These are phyloP conservation scores for Smallanthus sonchifolius DNA, from an alignment of 129 eudicot genomes.

Conservation along the genomic window DNA sequence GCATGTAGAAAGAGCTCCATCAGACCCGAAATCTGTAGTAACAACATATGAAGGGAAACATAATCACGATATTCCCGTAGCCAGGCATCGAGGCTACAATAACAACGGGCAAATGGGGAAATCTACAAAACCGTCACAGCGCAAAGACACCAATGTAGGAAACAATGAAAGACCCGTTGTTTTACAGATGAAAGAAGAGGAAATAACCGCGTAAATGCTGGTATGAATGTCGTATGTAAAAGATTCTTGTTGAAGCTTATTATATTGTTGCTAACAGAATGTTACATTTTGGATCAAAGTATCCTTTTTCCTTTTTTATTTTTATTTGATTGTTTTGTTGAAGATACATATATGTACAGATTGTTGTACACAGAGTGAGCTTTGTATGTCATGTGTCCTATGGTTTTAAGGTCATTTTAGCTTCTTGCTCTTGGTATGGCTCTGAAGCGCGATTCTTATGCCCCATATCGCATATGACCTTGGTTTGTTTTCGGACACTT, in stretches of 20 bases:
- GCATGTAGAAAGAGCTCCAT: constrained; percentile 86
- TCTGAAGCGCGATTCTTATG: neutral
- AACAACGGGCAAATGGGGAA: constrained; percentile 17
- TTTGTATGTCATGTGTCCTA: neutral
- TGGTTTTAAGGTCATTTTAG: neutral
- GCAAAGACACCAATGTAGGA: constrained; percentile 46
- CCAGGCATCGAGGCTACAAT: constrained; percentile 45
- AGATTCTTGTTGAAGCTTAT: constrained; percentile 11
- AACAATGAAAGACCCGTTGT: constrained; percentile 51
- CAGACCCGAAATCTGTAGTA: constrained; percentile 81
- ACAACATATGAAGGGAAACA: constrained; percentile 98
- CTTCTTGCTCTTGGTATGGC: neutral
- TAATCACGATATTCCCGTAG: constrained; percentile 72
- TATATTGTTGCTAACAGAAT: constrained; percentile 14
- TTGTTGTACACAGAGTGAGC: constrained; percentile 15
- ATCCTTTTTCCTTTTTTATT: neutral
- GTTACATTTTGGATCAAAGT: constrained; percentile 27
- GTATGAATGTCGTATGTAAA: neutral
- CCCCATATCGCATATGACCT: neutral
- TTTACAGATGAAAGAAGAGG: constrained; percentile 68
- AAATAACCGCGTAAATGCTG: constrained; percentile 45
- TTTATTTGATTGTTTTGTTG: constrained; percentile 8
- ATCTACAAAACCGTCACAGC: constrained; percentile 29
- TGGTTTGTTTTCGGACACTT: neutral
- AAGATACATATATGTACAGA: constrained; percentile 29